A percentile compares a stretch with the other conserved stretches of the same genome.
phyloP scores from a whole-genome alignment of 495 filamentous ascomycete genomes.

The Patellaria atrata region DNA sequence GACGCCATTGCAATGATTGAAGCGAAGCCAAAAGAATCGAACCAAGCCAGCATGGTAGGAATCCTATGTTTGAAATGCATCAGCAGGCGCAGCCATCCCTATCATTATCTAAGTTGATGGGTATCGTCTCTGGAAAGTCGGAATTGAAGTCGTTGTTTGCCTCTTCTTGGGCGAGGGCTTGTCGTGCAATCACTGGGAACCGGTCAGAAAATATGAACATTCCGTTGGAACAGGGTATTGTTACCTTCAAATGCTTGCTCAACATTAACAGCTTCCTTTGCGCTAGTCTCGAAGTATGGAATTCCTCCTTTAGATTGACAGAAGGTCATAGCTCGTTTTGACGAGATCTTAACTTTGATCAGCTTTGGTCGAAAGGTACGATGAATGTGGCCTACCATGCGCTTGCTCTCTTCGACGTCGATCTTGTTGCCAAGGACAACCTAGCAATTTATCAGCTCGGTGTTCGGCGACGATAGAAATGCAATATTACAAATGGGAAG shows the following conservation, averaged over 20 bases:
- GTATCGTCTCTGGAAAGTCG: slow-evolving; percentile 93
- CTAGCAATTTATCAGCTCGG: slow-evolving; percentile 25
- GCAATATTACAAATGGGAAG: slow-evolving; percentile 97
- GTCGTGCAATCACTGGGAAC: slow-evolving; percentile 76
- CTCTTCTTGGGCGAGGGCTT: slow-evolving; percentile 91
- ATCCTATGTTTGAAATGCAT: too few species aligned
- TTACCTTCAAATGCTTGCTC: slow-evolving; percentile 96
- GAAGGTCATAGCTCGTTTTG: slow-evolving; percentile 89
- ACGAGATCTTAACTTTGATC: slow-evolving; percentile 49
- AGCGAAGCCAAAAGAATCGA: too few species aligned
- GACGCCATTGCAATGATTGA: too few species aligned
- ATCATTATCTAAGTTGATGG: slow-evolving; percentile 87
- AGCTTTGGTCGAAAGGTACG: slow-evolving; percentile 3
- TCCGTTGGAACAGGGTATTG: slow-evolving; percentile 4
- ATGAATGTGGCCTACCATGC: slow-evolving; percentile 43
- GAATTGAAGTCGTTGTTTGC: slow-evolving; percentile 82
- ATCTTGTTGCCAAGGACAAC: slow-evolving; percentile 98
- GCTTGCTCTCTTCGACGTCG: slow-evolving; percentile 94
- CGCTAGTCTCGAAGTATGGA: slow-evolving; percentile 97
- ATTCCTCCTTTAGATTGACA: slow-evolving; percentile 95
- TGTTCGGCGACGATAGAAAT: slow-evolving; percentile 29
- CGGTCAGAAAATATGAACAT: slow-evolving; percentile 5
- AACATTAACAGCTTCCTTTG: slow-evolving; percentile 96
- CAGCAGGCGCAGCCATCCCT: slow-evolving; percentile 88
- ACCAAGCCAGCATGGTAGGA: too few species aligned